phyloP scores from a whole-genome alignment of 2,329 filamentous ascomycete species.

The Didymella pomorum region DNA sequence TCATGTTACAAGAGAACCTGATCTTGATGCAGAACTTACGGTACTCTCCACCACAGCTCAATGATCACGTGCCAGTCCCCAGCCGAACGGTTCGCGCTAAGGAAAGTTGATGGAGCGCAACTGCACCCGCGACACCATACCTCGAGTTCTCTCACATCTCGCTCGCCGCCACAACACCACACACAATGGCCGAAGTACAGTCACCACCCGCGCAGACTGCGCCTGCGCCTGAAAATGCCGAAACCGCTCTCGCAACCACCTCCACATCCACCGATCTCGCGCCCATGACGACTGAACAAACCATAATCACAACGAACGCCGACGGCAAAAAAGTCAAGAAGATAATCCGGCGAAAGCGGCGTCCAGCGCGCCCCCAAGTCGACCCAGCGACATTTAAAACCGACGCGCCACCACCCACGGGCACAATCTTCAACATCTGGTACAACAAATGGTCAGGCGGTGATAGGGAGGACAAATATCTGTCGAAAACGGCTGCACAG shows the following conservation, averaged over 20 bases:
- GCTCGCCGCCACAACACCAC: constrained; percentile 4
- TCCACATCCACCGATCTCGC: constrained; percentile 36
- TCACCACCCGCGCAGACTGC: constrained; percentile 35
- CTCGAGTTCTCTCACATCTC: background rate
- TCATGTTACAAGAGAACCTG: too few relatives aligned
- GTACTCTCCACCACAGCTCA: too few relatives aligned
- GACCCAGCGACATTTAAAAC: constrained; percentile 83
- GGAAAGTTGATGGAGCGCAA: constrained; percentile 16
- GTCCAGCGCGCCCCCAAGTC: constrained; percentile 89
- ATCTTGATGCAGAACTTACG: too few relatives aligned
- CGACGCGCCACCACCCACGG: constrained; percentile 89
- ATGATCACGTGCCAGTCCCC: background rate
- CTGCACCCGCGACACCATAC: constrained; percentile 4
- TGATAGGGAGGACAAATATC: constrained; percentile 90
- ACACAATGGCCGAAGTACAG: constrained; percentile 45
- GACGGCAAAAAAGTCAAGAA: constrained; percentile 79
- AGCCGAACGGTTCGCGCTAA: constrained; percentile 11
- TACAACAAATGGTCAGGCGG: constrained; percentile 99
- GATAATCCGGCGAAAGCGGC: constrained; percentile 88
- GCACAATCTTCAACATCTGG: constrained; percentile 98
- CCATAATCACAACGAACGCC: constrained; percentile 49
- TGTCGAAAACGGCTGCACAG: constrained; percentile 81
- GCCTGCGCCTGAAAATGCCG: constrained; percentile 17
- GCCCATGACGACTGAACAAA: constrained; percentile 38
- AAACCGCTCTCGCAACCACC: constrained; percentile 31